Evolutionary conservation across 225 moss, liverwort and hornwort species (phyloP).

Genomic region (Marchantia polymorpha): DNA sequence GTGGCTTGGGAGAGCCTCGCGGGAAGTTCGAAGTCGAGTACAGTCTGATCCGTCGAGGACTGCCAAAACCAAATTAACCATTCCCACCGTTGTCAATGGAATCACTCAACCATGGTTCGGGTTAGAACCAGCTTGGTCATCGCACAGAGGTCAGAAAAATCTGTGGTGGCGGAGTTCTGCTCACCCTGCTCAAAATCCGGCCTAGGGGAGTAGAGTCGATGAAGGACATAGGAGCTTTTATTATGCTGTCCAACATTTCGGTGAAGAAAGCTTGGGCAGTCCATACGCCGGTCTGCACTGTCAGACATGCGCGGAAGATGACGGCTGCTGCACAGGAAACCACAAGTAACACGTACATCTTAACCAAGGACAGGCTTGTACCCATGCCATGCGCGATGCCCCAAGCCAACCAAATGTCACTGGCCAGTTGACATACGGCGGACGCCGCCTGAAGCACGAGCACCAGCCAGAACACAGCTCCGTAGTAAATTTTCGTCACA

Average conservation of each 20-base stretch:
- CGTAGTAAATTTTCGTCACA: conserved; percentile 24
- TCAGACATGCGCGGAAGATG: conserved; percentile 28
- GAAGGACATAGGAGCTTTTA: conserved; percentile 54
- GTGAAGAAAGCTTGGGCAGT: conserved; percentile 43
- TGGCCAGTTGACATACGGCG: conserved; percentile 14
- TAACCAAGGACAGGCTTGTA: conserved; percentile 16
- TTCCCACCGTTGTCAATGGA: background rate
- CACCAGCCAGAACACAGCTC: conserved; percentile 8
- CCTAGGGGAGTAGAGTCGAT: conserved; percentile 54
- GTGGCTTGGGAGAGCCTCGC: background rate
- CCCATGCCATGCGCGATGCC: conserved; percentile 20
- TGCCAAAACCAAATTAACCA: background rate
- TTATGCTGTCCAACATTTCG: conserved; percentile 36
- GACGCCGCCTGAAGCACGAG: conserved; percentile 17
- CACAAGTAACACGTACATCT: conserved; percentile 33
- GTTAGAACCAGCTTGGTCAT: too few species aligned
- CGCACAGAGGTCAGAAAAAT: too few species aligned
- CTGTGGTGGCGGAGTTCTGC: too few species aligned
- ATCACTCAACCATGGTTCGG: too few species aligned
- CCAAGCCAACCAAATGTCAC: conserved; percentile 44
- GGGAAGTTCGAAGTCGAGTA: conserved; percentile 31
- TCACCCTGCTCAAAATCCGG: conserved; percentile 52
- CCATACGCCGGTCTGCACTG: conserved; percentile 33
- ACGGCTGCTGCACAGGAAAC: conserved; percentile 31
- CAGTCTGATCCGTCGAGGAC: conserved; percentile 34